These are phyloP conservation scores for Apiotrichum laibachii DNA, from an alignment of 1,284 basidiomycete species.

Conservation along the genomic window DNA sequence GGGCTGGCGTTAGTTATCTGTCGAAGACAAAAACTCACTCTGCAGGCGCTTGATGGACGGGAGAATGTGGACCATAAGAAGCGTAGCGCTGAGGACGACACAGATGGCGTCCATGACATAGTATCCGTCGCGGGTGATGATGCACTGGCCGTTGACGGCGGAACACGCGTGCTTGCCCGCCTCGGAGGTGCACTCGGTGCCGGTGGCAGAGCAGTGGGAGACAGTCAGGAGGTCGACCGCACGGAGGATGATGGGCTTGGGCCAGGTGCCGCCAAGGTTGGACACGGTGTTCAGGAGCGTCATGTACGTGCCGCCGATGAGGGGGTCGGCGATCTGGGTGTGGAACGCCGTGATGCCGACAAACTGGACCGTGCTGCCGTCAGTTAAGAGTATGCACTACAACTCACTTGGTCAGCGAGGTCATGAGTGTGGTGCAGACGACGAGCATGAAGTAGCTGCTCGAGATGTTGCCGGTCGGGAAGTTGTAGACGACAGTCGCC, in stretches of 20 bases:
- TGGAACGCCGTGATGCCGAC: conserved; percentile 98
- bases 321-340: conserved; percentile 90
- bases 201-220: conserved; percentile 67
- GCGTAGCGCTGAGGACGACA: conserved; percentile 66
- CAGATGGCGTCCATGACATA: conserved; percentile 81
- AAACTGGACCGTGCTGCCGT: conserved; percentile 85
- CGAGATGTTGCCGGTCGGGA: conserved; percentile 58
- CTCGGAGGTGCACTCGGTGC: conserved; percentile 82
- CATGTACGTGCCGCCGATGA: conserved; percentile 98
- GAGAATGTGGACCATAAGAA: conserved; percentile 73
- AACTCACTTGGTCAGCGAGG: conserved; percentile 77
- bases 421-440: conserved; percentile 72
- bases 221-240: conserved; percentile 82
- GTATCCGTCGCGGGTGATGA: conserved; percentile 86
- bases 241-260: conserved; percentile 54
- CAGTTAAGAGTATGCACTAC: background rate
- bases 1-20: conserved; percentile 25
- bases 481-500: conserved; percentile 76
- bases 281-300: conserved; percentile 94
- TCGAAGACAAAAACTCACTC: conserved; percentile 57
- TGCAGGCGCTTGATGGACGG: conserved; percentile 82
- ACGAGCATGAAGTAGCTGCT: conserved; percentile 76
- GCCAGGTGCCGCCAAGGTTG: conserved; percentile 98
- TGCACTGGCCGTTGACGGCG: conserved; percentile 73
- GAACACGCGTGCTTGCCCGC: conserved; percentile 77